Base-by-base conservation (phyloP, 2,329 filamentous ascomycete genomes). In the Thielaviopsis punctulata region DNA sequence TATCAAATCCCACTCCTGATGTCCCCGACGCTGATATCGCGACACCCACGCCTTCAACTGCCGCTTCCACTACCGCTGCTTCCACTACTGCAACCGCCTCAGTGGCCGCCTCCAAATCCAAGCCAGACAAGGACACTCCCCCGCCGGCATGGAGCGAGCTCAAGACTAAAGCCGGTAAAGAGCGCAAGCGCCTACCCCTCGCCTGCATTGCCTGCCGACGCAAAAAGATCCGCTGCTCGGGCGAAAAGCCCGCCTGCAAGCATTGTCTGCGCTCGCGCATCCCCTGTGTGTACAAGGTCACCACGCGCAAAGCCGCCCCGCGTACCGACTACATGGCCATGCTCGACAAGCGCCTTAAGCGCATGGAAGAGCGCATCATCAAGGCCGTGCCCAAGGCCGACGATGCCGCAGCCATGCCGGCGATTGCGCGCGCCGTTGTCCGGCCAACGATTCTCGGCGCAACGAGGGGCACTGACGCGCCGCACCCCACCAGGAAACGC, bases 271-370 rank as follows among this genome's bases (percentile, higher is more conserved):
- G 89, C 53, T 94, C 90, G 49, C 79, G 90, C 44, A 93, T 94
- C 59, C 90, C 90, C 1, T 98, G 92, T 64, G 89, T 96, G 4
- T 98, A 96, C 73, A 96, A 96, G 63, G 87, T 95, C 55, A 96
- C 89, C 0, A 88, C 89, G 3, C 77, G 92, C 55, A 96, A 96
- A 65, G 88, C 90, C 1, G 88, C 89, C 3, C 92, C 92, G 2
- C 77, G 92, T 50, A 96, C 92, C 18, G 92, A 96, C 66, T 96
- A 96, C 66, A 96, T 96, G 92, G 88, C 89, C 43, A 96, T 96
- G 88, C 70, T 96, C 60, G 92, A 96, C 68, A 95, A 95, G 68
- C 78, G 92, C 51, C 66, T 96, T 58, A 95, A 94, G 70, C 76
- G 90, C 53, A 96, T 96, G 92, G 92, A 98, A 66, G 90, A 96